These are phyloP conservation scores for Irpex sp. DNA, from an alignment of 1,284 basidiomycete species.

Conservation along the genomic window DNA sequence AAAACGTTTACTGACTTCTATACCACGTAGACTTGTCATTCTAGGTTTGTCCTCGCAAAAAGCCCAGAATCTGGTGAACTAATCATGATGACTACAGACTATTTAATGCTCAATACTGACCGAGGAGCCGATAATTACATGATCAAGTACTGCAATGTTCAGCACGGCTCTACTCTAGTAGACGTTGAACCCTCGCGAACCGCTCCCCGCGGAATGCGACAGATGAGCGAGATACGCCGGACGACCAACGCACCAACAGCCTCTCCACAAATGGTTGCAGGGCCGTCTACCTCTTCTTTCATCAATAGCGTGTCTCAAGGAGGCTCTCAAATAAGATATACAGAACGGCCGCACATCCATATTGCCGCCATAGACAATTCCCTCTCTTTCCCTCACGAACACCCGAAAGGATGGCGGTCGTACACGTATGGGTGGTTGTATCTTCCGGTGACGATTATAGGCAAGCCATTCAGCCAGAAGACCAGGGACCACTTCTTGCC, in stretches of 20 bases:
- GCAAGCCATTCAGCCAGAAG: slow-evolving; percentile 78
- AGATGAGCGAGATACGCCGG: slow-evolving; percentile 63
- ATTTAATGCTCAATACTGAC: slow-evolving; percentile 87
- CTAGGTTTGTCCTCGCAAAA: slow-evolving; percentile 45
- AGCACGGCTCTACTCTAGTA: slow-evolving; percentile 69
- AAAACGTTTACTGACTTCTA: slow-evolving; percentile 6
- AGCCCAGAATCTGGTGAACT: neutral
- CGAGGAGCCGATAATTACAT: slow-evolving; percentile 84
- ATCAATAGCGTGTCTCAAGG: slow-evolving; percentile 14
- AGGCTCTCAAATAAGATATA: slow-evolving; percentile 27
- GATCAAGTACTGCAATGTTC: slow-evolving; percentile 82
- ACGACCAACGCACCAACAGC: slow-evolving; percentile 38
- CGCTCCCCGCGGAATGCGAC: slow-evolving; percentile 59
- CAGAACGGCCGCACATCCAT: slow-evolving; percentile 53
- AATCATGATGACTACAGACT: slow-evolving; percentile 45
- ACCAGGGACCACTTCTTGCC: slow-evolving; percentile 83
- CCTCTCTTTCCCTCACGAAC: slow-evolving; percentile 85
- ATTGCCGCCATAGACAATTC: slow-evolving; percentile 94
- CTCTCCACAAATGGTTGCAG: slow-evolving; percentile 31
- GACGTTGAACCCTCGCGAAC: slow-evolving; percentile 74
- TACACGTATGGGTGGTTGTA: slow-evolving; percentile 93
- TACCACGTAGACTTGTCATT: slow-evolving; percentile 67
- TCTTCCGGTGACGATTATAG: slow-evolving; percentile 83
- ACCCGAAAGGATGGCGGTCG: slow-evolving; percentile 86
- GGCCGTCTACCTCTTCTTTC: slow-evolving; percentile 18